Evolutionary conservation across 75 land plant genomes (phyloP), one percentile per base, ranked within the genome.

Genomic region (Pinus taeda): DNA sequence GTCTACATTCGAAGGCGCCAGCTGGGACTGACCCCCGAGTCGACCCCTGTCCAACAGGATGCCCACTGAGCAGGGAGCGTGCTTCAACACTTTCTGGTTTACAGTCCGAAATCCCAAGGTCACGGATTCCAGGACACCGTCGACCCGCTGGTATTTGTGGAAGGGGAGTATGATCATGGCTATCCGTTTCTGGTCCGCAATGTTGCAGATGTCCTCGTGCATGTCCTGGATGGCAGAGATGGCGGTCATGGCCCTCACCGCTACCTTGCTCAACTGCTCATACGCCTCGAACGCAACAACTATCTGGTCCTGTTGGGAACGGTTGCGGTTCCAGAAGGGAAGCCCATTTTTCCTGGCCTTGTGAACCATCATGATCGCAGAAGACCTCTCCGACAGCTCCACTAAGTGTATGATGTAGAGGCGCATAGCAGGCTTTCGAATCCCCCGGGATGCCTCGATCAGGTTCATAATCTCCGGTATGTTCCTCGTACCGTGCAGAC

Each of bases 31-130:
- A 33, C 33, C 33, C 33, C 33, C 33, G 33, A 33, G 33, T 33
- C 2, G 33, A 33, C 33, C 33, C 33, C 33, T 33, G 33, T 33
- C 33, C 33, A 33, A 0, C 33, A 91, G 82, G 65, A 91, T 84
- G 57, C 84, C 90, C 0, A 91, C 93, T 8, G 93, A 91, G 80
- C 93, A 91, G 3, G 93, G 88, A 0, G 93, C 91, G n/a, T 86
- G 74, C 57, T 77, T 70, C 61, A 91, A 17, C 33, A 33, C 33
- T 33, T 33, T 33, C 33, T 33, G 33, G 33, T 33, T 33, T 33
- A 33, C 33, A 33, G 18, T 53, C 30, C 83, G 79, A 74, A 83
- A 80, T 13, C 79, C 91, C 20, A 73, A 17, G 26, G 84, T 60
- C 11, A 83, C 74, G 18, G 88, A 74, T 78, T 88, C 94, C 80